Percentiles rank a stretch among this genome's conserved stretches.
Conservation (phyloP, 768 basidiomycete genomes). For the Leccinum barrowsii region DNA sequence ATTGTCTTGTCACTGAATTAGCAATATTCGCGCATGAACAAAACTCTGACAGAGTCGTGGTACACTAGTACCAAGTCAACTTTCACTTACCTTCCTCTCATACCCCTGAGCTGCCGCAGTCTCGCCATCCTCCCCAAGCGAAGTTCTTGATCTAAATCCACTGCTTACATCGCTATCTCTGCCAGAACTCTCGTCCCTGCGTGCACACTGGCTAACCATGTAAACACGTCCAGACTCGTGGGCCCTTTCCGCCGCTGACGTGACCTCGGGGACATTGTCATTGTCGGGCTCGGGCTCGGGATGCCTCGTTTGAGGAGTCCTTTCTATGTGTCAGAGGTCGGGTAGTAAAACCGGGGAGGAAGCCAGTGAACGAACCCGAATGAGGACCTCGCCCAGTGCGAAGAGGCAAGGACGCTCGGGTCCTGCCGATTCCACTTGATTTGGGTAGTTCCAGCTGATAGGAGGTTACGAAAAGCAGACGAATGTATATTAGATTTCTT, state of each 20-base stretch:
- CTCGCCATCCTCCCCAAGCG: conserved; percentile 20
- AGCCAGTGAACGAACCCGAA: conserved; percentile 67
- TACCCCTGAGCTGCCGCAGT: conserved; percentile 4
- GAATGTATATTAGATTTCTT: conserved; percentile 10
- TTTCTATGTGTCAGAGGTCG: conserved; percentile 50
- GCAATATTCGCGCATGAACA: too few species aligned
- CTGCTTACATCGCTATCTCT: conserved; percentile 46
- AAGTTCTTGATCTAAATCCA: conserved; percentile 40
- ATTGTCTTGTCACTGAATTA: too few species aligned
- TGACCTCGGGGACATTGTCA: conserved; percentile 36
- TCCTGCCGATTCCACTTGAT: conserved; percentile 96
- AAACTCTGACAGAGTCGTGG: too few species aligned
- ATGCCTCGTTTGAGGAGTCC: conserved; percentile 53
- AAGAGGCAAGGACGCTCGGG: conserved; percentile 81
- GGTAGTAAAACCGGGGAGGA: neutral
- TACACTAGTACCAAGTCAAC: conserved; percentile 22
- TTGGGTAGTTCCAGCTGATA: conserved; percentile 79
- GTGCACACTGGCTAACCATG: conserved; percentile 73
- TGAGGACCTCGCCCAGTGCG: conserved; percentile 81
- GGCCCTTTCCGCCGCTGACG: conserved; percentile 44
- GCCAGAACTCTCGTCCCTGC: conserved; percentile 54
- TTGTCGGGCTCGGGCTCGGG: conserved; percentile 27
- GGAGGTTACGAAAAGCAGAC: neutral
- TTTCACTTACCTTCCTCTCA: conserved; percentile 42
- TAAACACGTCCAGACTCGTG: conserved; percentile 61